phyloP scores from a whole-genome alignment of 108 stramenopile species.

The Aurantiochytrium sp. region DNA sequence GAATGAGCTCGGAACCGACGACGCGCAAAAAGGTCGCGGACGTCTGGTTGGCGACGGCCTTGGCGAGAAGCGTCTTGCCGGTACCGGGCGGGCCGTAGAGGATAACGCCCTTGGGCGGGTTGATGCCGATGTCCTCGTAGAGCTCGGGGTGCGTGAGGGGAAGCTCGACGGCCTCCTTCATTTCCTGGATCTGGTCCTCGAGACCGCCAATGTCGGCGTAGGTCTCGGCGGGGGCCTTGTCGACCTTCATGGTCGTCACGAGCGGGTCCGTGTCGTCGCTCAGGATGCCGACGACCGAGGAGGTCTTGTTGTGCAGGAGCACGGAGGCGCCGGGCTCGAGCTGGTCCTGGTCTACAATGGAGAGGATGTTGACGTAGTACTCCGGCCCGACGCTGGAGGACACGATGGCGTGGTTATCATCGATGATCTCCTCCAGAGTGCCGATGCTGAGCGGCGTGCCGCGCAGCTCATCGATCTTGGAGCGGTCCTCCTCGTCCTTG shows the following conservation, averaged over 20 bases:
- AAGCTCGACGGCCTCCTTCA: constrained; percentile 98
- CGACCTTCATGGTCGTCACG: constrained; percentile 99
- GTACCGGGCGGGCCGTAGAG: constrained; percentile 97
- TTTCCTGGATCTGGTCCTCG: constrained; percentile 98
- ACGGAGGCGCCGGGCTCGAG: constrained; percentile 95
- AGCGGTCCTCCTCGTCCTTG: constrained; percentile 80
- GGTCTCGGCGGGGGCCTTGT: constrained; percentile 93
- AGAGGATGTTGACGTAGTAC: constrained; percentile 96
- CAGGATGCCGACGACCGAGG: constrained; percentile 95
- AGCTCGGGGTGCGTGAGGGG: constrained; percentile 97
- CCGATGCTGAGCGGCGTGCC: constrained; percentile 92
- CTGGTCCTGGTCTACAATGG: constrained; percentile 95
- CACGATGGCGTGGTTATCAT: constrained; percentile 98
- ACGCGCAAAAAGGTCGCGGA: constrained; percentile 94
- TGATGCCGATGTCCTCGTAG: constrained; percentile 96
- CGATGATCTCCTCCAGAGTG: constrained; percentile 96
- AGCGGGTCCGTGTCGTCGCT: constrained; percentile 94
- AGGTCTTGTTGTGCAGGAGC: constrained; percentile 94
- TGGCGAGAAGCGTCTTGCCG: constrained; percentile 95
- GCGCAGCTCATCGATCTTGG: constrained; percentile 97
- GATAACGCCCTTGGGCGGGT: constrained; percentile 94
- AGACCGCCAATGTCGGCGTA: constrained; percentile 98
- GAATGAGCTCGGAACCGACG: constrained; percentile 94
- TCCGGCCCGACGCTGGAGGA: constrained; percentile 89
- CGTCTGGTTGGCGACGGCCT: constrained; percentile 98